These are phyloP conservation scores for Linaria vulgaris DNA, from an alignment of 257 asterid genomes.

Conservation along the genomic window DNA sequence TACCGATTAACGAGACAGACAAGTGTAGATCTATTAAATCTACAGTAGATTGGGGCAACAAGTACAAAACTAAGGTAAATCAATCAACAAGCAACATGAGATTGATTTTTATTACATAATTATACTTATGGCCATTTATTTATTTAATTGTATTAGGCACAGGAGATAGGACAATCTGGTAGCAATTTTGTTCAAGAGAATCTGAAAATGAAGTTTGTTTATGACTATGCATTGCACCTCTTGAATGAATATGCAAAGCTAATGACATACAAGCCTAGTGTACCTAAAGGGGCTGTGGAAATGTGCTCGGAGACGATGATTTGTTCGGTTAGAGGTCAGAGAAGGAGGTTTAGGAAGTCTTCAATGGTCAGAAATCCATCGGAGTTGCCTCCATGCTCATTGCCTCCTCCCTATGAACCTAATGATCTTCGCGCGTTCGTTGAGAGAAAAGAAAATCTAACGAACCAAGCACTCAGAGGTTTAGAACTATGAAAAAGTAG, in stretches of 20 bases:
- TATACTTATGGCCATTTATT: too few species aligned
- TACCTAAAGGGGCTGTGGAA: conserved; percentile 65
- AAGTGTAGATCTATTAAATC: conserved; percentile 59
- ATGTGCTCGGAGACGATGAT: conserved; percentile 59
- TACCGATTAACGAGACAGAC: conserved; percentile 54
- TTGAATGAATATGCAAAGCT: conserved; percentile 71
- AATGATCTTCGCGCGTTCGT: conserved; percentile 30
- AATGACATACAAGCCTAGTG: conserved; percentile 57
- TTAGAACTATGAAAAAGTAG: too few species aligned
- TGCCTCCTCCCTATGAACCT: conserved; percentile 43
- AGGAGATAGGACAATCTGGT: conserved; percentile 67
- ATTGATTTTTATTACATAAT: neutral
- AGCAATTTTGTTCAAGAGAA: conserved; percentile 66
- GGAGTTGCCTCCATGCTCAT: conserved; percentile 48
- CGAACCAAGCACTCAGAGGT: conserved; percentile 29
- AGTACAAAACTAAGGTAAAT: conserved; percentile 56
- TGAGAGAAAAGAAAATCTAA: conserved; percentile 43
- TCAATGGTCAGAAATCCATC: conserved; percentile 60
- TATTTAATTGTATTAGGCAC: conserved; percentile 46
- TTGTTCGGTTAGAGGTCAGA: conserved; percentile 60
- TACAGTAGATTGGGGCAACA: conserved; percentile 94
- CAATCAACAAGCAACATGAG: neutral
- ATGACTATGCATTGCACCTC: conserved; percentile 75
- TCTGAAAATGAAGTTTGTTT: conserved; percentile 59
- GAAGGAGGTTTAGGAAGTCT: conserved; percentile 45